Evolutionary conservation across 2,329 filamentous ascomycete species (phyloP).

Genomic region (Colletotrichum sp.): DNA sequence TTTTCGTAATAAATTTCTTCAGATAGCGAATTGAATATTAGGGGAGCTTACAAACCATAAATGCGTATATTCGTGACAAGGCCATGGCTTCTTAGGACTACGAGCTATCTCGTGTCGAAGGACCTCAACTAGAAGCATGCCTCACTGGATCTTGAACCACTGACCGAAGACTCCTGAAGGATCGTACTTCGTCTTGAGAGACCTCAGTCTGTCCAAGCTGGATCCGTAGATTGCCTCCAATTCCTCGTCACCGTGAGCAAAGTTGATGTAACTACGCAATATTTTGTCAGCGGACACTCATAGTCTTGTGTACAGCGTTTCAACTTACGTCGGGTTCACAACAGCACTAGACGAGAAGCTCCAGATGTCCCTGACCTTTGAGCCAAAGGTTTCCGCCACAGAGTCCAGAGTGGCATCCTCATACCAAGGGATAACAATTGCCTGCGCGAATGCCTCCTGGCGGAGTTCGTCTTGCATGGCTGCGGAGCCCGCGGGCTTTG

Average conservation of each 20-base stretch:
- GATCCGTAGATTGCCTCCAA: slow-evolving; percentile 27
- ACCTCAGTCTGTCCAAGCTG: slow-evolving; percentile 28
- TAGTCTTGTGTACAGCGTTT: rapidly evolving
- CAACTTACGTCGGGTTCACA: slow-evolving; percentile 21
- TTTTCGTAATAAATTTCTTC: too few species aligned
- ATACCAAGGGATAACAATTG: slow-evolving; percentile 44
- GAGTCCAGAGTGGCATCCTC: slow-evolving; percentile 35
- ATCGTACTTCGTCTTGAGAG: slow-evolving; percentile 31
- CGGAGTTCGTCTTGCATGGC: slow-evolving; percentile 36
- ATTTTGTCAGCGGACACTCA: rapidly evolving
- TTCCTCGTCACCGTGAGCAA: slow-evolving; percentile 35
- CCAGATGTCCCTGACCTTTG: slow-evolving; percentile 32
- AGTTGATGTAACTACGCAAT: slow-evolving; percentile 31
- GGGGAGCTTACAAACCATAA: background rate
- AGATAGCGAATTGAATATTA: background rate
- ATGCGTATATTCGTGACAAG: background rate
- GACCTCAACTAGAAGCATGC: rapidly evolving
- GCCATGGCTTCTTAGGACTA: background rate
- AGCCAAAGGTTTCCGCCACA: slow-evolving; percentile 36
- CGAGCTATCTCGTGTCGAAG: rapidly evolving
- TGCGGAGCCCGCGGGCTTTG: slow-evolving; percentile 14
- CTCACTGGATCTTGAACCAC: slow-evolving; percentile 26
- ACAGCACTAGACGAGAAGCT: slow-evolving; percentile 21
- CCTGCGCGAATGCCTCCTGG: slow-evolving; percentile 34
- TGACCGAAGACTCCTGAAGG: slow-evolving; percentile 30